phyloP scores from a whole-genome alignment of 352 stramenopile genomes.

The Phytophthora cryptogea region DNA sequence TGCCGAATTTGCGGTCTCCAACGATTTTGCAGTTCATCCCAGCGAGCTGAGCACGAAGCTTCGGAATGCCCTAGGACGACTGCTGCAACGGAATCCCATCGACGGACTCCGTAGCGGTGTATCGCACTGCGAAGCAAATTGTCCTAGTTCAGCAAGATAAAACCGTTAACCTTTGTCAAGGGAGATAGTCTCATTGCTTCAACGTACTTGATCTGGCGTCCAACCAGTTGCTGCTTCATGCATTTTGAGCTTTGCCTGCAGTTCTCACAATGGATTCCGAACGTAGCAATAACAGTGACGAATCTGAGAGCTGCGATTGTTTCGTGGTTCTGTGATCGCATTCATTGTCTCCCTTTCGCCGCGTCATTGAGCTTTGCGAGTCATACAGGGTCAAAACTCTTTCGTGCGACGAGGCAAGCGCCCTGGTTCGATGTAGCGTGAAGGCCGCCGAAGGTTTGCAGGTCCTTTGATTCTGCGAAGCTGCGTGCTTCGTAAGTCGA shows the following conservation, averaged over 20 bases:
- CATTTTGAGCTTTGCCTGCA: neutral
- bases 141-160: constrained; percentile 6
- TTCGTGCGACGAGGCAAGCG: constrained; percentile 9
- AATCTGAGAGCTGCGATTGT: constrained; percentile 10
- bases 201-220: constrained; percentile 20
- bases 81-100: constrained; percentile 25
- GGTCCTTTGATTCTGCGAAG: neutral
- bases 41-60: constrained; percentile 36
- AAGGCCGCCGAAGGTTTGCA: neutral
- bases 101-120: constrained; percentile 14
- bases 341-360: no score
- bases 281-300: neutral
- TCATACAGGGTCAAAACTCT: no score
- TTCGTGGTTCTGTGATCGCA: no score
- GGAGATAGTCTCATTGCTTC: neutral
- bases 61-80: constrained; percentile 10
- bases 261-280: neutral
- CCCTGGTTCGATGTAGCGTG: neutral
- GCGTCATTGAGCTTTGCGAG: no score
- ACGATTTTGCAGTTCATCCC: constrained; percentile 46
- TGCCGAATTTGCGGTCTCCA: constrained; percentile 29
- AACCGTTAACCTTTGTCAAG: neutral
- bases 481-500: neutral
- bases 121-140: constrained; percentile 23
- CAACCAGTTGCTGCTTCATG: constrained; percentile 5